phyloP scores from a whole-genome alignment of 164 flowering plant species.

The Macadamia integrifolia region DNA sequence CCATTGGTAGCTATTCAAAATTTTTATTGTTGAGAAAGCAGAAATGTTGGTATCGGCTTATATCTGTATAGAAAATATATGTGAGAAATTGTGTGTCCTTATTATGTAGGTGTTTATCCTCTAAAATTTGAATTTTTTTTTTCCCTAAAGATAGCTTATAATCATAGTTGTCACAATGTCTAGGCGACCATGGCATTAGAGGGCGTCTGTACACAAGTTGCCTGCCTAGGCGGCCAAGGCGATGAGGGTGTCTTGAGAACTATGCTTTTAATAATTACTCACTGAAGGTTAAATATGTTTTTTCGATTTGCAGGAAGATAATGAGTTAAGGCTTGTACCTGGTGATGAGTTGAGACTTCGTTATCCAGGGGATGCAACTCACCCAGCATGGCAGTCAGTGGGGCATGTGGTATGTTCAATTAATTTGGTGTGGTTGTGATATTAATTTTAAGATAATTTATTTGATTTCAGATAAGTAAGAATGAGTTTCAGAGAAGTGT shows the following conservation, averaged over 20 bases:
- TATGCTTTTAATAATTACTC: not conserved
- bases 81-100: not conserved
- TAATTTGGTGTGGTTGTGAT: not conserved
- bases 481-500: not conserved
- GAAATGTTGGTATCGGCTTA: not conserved
- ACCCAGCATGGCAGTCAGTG: conserved; percentile 98
- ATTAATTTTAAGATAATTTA: not conserved
- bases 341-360: conserved; percentile 95
- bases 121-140: not conserved
- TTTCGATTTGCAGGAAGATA: conserved; percentile 69
- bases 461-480: not conserved
- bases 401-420: conserved; percentile 88
- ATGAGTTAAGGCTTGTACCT: conserved; percentile 98
- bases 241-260: too few relatives aligned
- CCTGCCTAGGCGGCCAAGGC: too few relatives aligned
- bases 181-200: too few relatives aligned
- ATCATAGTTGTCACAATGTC: too few relatives aligned
- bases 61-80: not conserved
- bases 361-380: conserved; percentile 93
- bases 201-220: too few relatives aligned
- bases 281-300: not conserved
- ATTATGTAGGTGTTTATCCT: not conserved
- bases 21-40: not conserved
- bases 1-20: not conserved
- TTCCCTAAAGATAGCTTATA: too few relatives aligned